phyloP scores from a whole-genome alignment of 169 alveolate species.

The Perkinsus marinus region DNA sequence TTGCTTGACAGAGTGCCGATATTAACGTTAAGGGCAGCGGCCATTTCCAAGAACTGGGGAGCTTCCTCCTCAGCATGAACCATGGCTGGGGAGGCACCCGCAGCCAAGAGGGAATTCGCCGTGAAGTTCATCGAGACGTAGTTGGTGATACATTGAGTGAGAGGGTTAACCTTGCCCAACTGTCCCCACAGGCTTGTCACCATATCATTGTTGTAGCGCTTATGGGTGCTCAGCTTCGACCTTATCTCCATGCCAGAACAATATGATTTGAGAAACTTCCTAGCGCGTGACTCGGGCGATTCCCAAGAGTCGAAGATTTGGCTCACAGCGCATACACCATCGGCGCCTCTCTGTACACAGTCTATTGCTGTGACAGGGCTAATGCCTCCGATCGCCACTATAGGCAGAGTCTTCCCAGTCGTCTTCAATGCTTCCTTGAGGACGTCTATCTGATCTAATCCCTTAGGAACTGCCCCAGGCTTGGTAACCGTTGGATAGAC shows the following conservation, averaged over 20 bases:
- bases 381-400: background rate
- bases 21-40: background rate
- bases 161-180: background rate
- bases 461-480: background rate
- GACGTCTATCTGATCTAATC: background rate
- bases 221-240: background rate
- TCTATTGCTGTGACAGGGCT: background rate
- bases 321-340: background rate
- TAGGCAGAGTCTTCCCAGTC: background rate
- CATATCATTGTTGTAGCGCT: background rate
- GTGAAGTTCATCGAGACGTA: background rate
- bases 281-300: background rate
- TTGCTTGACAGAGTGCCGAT: background rate
- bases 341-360: background rate
- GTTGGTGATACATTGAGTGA: background rate
- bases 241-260: background rate
- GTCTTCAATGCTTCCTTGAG: background rate
- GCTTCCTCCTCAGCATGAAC: background rate
- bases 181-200: background rate
- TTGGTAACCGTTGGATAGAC: constrained; percentile 17
- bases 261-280: background rate
- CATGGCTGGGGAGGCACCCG: background rate
- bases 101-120: background rate
- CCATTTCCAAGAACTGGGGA: background rate
- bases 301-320: background rate